A percentile compares a stretch with the other conserved stretches of the same genome.
Evolutionary conservation across 208 protist species (phyloP).

Genomic region (Lotmaria passim): DNA sequence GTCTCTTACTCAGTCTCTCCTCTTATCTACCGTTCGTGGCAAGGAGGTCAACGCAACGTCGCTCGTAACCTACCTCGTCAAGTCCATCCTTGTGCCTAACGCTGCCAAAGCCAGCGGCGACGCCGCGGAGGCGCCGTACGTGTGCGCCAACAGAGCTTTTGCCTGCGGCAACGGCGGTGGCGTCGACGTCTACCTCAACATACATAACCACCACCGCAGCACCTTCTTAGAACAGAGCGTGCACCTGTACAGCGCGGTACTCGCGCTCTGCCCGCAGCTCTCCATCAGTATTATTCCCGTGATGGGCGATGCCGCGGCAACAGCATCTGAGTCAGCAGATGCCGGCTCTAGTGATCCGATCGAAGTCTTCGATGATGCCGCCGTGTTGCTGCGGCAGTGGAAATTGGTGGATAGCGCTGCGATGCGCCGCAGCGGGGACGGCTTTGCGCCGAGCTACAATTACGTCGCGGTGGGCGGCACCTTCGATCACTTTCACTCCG

Average conservation of each 20-base stretch:
- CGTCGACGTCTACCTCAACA: constrained; percentile 49
- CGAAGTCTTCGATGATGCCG: constrained; percentile 26
- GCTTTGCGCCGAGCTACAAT: constrained; percentile 66
- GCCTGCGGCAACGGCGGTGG: constrained; percentile 22
- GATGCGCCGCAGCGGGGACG: constrained; percentile 21
- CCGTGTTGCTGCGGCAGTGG: constrained; percentile 21
- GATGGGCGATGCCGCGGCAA: constrained; percentile 1
- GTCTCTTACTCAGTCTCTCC: constrained; percentile 8
- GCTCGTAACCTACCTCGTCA: constrained; percentile 31
- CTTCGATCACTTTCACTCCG: constrained; percentile 90
- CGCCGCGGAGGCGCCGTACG: constrained; percentile 12
- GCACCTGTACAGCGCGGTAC: constrained; percentile 61
- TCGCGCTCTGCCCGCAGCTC: constrained; percentile 43
- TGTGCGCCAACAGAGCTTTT: constrained; percentile 11
- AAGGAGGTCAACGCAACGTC: constrained; percentile 39
- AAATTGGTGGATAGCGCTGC: constrained; percentile 17
- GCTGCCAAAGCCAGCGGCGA: background rate
- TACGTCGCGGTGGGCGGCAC: constrained; percentile 90
- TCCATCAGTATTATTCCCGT: constrained; percentile 71
- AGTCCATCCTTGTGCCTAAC: constrained; percentile 24
- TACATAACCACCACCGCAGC: constrained; percentile 56
- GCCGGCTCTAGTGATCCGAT: constrained; percentile 1
- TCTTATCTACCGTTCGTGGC: constrained; percentile 30
- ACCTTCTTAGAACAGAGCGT: constrained; percentile 71
- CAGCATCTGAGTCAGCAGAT: background rate